Evolutionary conservation across 805 yeast species (phyloP), one percentile per base, ranked within the genome.

Genomic region (Priceomyces carsonii): DNA sequence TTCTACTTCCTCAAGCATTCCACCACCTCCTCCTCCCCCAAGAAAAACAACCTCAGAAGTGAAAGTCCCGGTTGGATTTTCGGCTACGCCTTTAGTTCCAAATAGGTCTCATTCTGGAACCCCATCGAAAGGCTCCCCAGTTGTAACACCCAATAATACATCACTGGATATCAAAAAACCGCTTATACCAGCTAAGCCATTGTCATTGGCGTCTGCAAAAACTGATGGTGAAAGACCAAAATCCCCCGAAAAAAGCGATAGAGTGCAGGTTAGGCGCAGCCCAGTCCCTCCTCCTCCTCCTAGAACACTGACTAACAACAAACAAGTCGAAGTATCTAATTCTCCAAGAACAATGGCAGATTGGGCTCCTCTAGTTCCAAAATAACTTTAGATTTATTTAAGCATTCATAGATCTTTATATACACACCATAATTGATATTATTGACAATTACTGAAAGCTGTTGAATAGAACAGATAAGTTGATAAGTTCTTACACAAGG

Each of bases 361-460:
- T 17, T 74, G 79, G 80, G 71, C 69, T 33, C 79, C 79, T 4
- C 54, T 73, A 32, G 60, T 69, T 15, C 80, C 79, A 5, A 72
- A 71, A 45, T 73, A 50, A 51, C 26, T n/a, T 41, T 19, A n/a
- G 8, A 14, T 25, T n/a, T 22, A n/a, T n/a, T n/a, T n/a, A n/a
- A n/a, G n/a, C n/a, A n/a, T n/a, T n/a, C n/a, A n/a, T n/a, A n/a
- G n/a, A n/a, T n/a, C n/a, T n/a, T n/a, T n/a, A n/a, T n/a, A n/a
- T n/a, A n/a, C n/a, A n/a, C n/a, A n/a, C n/a, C n/a, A n/a, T n/a
- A n/a, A n/a, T n/a, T n/a, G n/a, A n/a, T n/a, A n/a, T n/a, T n/a
- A n/a, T n/a, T n/a, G n/a, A n/a, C n/a, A n/a, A n/a, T n/a, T n/a
- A n/a, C n/a, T n/a, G n/a, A n/a, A n/a, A n/a, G n/a, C n/a, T n/a